Base-by-base conservation (phyloP, 768 basidiomycete species). In the Lactifluus hygrophoroides region DNA sequence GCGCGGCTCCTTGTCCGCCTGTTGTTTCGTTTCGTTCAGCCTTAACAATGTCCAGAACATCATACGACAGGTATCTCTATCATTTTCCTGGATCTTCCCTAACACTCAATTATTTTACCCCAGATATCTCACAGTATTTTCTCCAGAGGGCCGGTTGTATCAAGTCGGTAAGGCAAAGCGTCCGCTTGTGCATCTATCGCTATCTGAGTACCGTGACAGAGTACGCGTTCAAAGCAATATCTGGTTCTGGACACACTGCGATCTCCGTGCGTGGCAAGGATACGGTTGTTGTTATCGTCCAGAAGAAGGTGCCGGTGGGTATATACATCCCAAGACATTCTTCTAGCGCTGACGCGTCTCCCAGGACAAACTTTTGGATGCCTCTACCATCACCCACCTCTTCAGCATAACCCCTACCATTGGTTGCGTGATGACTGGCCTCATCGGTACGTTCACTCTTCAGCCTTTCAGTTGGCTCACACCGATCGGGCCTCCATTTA, bases 171-270 rank as follows among this genome's bases (percentile, higher is more conserved):
- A 66, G 88, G 77, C 43, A 3, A 13, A 8, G 11, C 30, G 2
- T 34, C 25, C 23, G 1, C 19, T 11, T n/a, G 25, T 13, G 1
- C 34, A 30, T 5, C 17, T 27, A 25, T 21, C 25, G 5, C 25
- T 16, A 58, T 34, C 43, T 47, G 48, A 57, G 34, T 28, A 16
- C 28, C n/a, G 19, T 32, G 49, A 8, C 50, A 97, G 94, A 98
- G 76, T 98, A 98, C 79, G 95, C 96, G 27, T 98, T 98, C 86
- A 99, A 98, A 74, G 96, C 96, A 48, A 97, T 98, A 71, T 92
- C 94, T 62, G 93, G 92, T 55, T 93, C 94, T 1, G 95, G 94
- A 1, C 92, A 97, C 68, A 98, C 96, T 2, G 84, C 95, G 1
- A 80, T 99, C 51, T 81, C 94, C 17, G 88, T 98, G 45, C 77